Conservation (phyloP, 129 eudicot genomes). For the Helianthus annuus region DNA sequence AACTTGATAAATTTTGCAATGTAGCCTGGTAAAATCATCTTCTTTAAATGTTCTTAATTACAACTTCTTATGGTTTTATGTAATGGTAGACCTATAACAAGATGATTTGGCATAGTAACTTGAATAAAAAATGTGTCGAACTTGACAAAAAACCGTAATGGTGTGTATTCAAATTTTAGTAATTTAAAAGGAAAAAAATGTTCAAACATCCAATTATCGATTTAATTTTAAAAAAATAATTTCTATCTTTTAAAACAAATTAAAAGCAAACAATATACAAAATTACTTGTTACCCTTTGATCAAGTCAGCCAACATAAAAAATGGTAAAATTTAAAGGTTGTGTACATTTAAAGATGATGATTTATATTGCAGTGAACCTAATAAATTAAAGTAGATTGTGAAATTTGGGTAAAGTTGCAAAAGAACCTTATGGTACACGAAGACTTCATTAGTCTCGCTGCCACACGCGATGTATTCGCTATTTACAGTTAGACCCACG, state of each 20-base stretch:
- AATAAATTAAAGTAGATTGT: background rate
- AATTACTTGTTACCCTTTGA: background rate
- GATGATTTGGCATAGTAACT: background rate
- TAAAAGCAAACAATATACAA: background rate
- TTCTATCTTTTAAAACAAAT: background rate
- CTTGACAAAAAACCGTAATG: background rate
- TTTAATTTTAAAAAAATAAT: background rate
- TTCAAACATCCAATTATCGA: background rate
- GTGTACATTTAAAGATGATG: background rate
- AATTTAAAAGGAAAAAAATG: background rate
- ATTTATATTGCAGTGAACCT: background rate
- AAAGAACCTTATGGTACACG: slow-evolving; percentile 79
- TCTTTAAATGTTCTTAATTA: no score
- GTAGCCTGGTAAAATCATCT: background rate
- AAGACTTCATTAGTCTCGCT: slow-evolving; percentile 88
- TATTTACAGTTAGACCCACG: slow-evolving; percentile 75
- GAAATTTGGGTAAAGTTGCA: background rate
- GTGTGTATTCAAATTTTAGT: background rate
- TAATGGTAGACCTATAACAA: background rate
- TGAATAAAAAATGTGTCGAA: background rate
- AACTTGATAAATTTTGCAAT: background rate
- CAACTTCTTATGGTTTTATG: background rate
- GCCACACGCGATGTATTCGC: slow-evolving; percentile 81
- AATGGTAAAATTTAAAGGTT: background rate
- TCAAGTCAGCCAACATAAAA: background rate